Conservation (phyloP, 202 grass and related monocot genomes). For the Panicum hallii region DNA sequence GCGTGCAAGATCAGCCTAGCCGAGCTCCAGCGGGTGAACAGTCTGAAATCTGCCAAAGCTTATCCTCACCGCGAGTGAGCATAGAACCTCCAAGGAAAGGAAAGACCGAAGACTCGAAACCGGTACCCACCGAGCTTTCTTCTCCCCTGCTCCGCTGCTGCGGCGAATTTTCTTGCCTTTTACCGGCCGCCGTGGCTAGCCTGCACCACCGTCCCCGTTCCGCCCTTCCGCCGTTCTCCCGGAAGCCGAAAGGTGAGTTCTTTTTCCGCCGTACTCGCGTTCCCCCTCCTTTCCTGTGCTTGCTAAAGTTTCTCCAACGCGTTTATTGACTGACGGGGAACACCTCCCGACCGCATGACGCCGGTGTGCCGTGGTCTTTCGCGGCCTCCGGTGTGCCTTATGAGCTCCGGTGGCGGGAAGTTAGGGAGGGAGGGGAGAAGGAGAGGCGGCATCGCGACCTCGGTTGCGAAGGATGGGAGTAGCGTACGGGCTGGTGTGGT, state of each 20-base stretch:
- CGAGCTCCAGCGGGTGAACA: too few relatives aligned
- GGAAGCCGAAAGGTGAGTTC: conserved; percentile 23
- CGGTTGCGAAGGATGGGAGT: background rate
- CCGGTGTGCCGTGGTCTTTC: background rate
- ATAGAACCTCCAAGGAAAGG: background rate
- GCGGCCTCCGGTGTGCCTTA: background rate
- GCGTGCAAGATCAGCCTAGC: too few relatives aligned
- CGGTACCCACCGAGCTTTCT: background rate
- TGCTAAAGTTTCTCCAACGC: background rate
- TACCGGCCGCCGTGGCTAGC: background rate
- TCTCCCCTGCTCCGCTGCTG: conserved; percentile 18
- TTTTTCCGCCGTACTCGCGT: background rate
- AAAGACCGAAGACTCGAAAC: conserved; percentile 25
- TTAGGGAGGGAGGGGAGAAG: background rate
- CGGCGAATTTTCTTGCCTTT: background rate
- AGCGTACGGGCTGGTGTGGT: background rate
- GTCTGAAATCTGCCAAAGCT: too few relatives aligned
- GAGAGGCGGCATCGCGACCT: background rate
- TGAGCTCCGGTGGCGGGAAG: background rate
- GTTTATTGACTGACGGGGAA: background rate
- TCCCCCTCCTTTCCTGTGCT: background rate
- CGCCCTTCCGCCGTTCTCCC: background rate
- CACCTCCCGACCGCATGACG: background rate
- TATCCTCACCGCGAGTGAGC: conserved; percentile 31
- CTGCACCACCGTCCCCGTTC: background rate